Evolutionary conservation across 768 basidiomycete genomes (phyloP).

Genomic region (Ramaria sp.): DNA sequence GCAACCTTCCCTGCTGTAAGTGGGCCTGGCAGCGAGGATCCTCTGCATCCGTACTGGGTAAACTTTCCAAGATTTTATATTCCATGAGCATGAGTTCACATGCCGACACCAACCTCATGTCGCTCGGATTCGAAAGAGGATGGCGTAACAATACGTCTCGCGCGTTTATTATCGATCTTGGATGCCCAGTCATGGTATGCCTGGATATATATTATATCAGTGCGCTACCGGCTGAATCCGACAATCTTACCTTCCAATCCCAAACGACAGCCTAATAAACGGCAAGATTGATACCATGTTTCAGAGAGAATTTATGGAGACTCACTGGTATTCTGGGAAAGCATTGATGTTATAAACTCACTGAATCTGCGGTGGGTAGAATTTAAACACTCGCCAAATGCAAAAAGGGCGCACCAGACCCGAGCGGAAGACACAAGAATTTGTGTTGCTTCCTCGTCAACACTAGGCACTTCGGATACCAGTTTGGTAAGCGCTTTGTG

Average conservation of each 20-base stretch:
- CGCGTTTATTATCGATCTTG: constrained; percentile 5
- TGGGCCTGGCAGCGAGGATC: constrained; percentile 1
- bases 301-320: background rate
- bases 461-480: background rate
- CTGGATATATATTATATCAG: background rate
- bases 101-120: constrained; percentile 7
- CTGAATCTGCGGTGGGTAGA: background rate
- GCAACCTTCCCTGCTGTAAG: background rate
- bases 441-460: background rate
- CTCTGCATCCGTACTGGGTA: background rate
- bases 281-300: background rate
- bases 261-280: constrained; percentile 1
- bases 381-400: background rate
- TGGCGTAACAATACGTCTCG: constrained; percentile 1
- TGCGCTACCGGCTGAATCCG: background rate
- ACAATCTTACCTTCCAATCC: constrained; percentile 3
- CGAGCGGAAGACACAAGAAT: constrained; percentile 6
- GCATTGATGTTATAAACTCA: background rate
- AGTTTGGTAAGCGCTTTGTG: constrained; percentile 4
- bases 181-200: constrained; percentile 6
- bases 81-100: constrained; percentile 6
- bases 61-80: constrained; percentile 2
- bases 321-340: constrained; percentile 2
- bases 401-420: constrained; percentile 8
- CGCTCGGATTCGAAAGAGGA: constrained; percentile 1